A percentile compares a stretch with the other conserved stretches of the same genome.
Conservation (phyloP, 1,139 yeast species). For the Pichia kudriavzevii region DNA sequence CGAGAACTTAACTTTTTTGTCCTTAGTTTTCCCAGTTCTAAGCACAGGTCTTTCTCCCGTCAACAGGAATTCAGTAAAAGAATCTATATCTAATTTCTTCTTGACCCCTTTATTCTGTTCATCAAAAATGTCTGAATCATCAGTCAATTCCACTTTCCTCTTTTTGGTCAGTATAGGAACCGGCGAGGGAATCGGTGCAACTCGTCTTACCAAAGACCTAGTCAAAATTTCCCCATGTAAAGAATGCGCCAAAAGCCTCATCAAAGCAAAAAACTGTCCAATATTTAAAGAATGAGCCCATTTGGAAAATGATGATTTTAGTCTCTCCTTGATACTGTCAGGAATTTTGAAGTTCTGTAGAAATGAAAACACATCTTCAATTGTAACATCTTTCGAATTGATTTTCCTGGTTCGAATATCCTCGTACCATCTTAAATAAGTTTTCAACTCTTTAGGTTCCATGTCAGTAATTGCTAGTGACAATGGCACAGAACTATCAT, state of each 20-base stretch:
- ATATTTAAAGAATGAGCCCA: constrained; percentile 44
- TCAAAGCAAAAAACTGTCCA: constrained; percentile 69
- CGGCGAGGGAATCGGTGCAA: constrained; percentile 61
- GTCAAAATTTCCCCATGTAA: constrained; percentile 41
- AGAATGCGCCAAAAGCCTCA: constrained; percentile 57
- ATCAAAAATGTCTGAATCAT: constrained; percentile 21
- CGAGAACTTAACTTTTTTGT: constrained; percentile 62
- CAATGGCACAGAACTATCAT: constrained; percentile 38
- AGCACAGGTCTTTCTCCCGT: constrained; percentile 59
- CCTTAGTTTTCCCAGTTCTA: constrained; percentile 19
- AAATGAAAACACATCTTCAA: constrained; percentile 58
- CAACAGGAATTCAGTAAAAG: constrained; percentile 64
- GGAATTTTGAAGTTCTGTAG: constrained; percentile 53
- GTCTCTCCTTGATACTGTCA: constrained; percentile 34
- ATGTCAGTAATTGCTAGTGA: constrained; percentile 56
- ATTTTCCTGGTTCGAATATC: constrained; percentile 50
- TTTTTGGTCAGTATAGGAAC: constrained; percentile 57
- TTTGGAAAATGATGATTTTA: constrained; percentile 43
- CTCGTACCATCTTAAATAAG: constrained; percentile 73
- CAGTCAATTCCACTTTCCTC: constrained; percentile 28
- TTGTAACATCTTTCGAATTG: constrained; percentile 42
- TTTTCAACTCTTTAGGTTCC: constrained; percentile 56
- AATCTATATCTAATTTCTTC: constrained; percentile 52
- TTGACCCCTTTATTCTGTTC: constrained; percentile 16
- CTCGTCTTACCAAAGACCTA: constrained; percentile 41